phyloP scores from a whole-genome alignment of 192 early-diverging fungal species.

The Piromyces finnis region DNA sequence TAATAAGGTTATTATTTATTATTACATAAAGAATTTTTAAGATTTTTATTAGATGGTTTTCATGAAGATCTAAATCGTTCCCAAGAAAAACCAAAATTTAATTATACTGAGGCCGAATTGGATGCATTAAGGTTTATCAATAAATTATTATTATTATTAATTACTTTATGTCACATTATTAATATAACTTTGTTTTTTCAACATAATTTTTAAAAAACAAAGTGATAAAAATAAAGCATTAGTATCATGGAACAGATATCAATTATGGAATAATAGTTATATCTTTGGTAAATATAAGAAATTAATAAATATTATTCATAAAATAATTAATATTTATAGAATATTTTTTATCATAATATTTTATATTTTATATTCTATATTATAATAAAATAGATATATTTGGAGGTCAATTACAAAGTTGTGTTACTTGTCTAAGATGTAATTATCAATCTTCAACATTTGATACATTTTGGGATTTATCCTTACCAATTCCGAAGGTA shows the following conservation, averaged over 20 bases:
- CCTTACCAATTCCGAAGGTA: constrained; percentile 26
- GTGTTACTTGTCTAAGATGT: constrained; percentile 20
- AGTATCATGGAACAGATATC: constrained; percentile 18
- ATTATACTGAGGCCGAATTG: constrained; percentile 18
- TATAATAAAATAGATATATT: constrained; percentile 23
- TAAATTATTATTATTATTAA: background rate
- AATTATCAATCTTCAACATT: constrained; percentile 19
- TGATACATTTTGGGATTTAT: constrained; percentile 40
- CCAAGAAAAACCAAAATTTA: constrained; percentile 7
- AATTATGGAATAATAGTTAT: background rate
- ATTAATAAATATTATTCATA: background rate
- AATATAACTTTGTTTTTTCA: too few species aligned
- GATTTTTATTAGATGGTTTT: constrained; percentile 24
- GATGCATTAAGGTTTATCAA: constrained; percentile 12
- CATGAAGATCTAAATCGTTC: constrained; percentile 29
- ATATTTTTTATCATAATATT: too few species aligned
- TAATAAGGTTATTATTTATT: too few species aligned
- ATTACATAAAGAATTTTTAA: constrained; percentile 19
- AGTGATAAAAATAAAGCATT: constrained; percentile 22
- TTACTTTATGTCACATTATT: too few species aligned
- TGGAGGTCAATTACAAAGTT: constrained; percentile 28
- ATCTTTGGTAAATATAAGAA: constrained; percentile 14
- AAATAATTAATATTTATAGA: too few species aligned
- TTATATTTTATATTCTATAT: too few species aligned
- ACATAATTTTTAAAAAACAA: too few species aligned